Percentiles rank a stretch among this genome's conserved stretches.
Evolutionary conservation across 2,329 filamentous ascomycete species (phyloP).

Genomic region (Xylaria sp.): DNA sequence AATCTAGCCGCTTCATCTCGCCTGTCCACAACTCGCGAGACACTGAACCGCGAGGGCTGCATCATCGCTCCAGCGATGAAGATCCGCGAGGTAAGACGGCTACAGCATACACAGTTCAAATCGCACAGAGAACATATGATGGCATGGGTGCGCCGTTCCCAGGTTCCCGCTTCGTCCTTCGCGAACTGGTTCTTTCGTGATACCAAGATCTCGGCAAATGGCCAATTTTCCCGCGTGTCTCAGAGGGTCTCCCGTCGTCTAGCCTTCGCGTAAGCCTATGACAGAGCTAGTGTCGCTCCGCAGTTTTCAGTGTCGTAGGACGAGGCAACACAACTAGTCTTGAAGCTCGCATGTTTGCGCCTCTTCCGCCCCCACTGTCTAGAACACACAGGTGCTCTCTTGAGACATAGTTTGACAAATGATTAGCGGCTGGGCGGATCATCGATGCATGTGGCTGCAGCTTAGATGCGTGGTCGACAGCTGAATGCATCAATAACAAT

Average conservation of each 20-base stretch:
- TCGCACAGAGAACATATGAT: constrained; percentile 45
- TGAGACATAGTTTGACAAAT: constrained; percentile 8
- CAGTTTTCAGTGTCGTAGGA: constrained; percentile 37
- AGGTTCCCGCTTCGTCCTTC: constrained; percentile 42
- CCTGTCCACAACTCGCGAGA: not conserved
- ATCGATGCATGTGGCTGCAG: constrained; percentile 16
- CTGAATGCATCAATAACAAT: constrained; percentile 12
- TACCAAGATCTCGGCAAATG: constrained; percentile 48
- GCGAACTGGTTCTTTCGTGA: constrained; percentile 39
- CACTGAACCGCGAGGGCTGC: not conserved
- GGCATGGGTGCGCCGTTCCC: constrained; percentile 35
- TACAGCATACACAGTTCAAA: constrained; percentile 41
- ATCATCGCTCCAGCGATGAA: constrained; percentile 8
- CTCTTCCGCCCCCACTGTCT: constrained; percentile 29
- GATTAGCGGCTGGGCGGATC: constrained; percentile 5
- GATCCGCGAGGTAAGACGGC: constrained; percentile 12
- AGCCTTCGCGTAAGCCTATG: constrained; percentile 34
- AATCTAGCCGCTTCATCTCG: constrained; percentile 17
- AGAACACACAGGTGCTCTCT: constrained; percentile 15
- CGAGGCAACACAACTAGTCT: constrained; percentile 36
- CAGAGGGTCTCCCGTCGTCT: constrained; percentile 41
- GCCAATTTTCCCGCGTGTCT: constrained; percentile 49
- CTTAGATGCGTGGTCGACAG: constrained; percentile 13
- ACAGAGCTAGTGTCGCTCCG: constrained; percentile 34
- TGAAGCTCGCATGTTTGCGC: constrained; percentile 43